A percentile compares a stretch with the other conserved stretches of the same genome.
Conservation (phyloP, 2,329 filamentous ascomycete species). For the Hypoxylon rubiginosum region DNA sequence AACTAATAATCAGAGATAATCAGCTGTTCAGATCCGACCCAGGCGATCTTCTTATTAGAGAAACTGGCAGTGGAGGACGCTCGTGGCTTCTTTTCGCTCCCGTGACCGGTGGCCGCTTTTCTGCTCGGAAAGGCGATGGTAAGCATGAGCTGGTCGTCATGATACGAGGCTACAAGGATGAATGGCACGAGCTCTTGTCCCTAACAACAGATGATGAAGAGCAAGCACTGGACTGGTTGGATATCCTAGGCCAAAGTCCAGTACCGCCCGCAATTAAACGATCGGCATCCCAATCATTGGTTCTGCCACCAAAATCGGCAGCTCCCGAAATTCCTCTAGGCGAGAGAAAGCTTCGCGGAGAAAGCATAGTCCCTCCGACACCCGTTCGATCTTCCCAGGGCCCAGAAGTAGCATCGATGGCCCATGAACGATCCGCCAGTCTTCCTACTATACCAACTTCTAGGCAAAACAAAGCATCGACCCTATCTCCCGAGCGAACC, state of each 20-base stretch:
- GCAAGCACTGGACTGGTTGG: conserved; percentile 86
- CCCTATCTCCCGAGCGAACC: conserved; percentile 54
- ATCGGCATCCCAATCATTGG: conserved; percentile 44
- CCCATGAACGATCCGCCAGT: conserved; percentile 51
- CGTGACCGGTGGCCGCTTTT: conserved; percentile 78
- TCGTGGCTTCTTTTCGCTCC: conserved; percentile 93
- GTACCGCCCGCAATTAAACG: conserved; percentile 61
- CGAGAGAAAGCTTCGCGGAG: conserved; percentile 51
- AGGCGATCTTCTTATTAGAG: conserved; percentile 92
- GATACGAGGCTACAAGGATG: conserved; percentile 79
- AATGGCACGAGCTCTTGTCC: conserved; percentile 89
- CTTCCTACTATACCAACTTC: conserved; percentile 39
- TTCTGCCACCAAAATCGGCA: conserved; percentile 43
- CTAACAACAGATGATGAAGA: conserved; percentile 82
- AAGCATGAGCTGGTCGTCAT: conserved; percentile 84
- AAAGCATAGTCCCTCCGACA: conserved; percentile 36
- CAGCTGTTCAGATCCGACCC: conserved; percentile 73
- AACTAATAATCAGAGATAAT: conserved; percentile 88
- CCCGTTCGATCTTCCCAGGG: conserved; percentile 41
- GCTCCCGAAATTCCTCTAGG: conserved; percentile 57
- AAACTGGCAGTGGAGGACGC: conserved; percentile 80
- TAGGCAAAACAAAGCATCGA: conserved; percentile 38
- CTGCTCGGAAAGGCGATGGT: conserved; percentile 80
- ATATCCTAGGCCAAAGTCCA: conserved; percentile 74
- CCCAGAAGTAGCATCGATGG: conserved; percentile 48